phyloP scores from a whole-genome alignment of 257 asterid genomes.

The Solanum medicagineum region DNA sequence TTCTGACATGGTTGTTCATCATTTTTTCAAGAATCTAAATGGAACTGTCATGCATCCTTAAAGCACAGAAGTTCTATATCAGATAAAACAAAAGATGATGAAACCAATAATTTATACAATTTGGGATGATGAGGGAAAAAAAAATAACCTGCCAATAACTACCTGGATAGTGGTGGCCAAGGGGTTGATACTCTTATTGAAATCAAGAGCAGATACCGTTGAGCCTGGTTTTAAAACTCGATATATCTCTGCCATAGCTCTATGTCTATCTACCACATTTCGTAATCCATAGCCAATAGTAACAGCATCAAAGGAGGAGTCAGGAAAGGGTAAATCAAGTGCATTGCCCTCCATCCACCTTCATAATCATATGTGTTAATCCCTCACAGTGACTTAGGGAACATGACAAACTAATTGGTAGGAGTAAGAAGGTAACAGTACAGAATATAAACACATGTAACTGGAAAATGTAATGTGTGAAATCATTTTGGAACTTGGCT shows the following conservation, averaged over 20 bases:
- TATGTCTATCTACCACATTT: slow-evolving; percentile 52
- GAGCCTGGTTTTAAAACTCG: slow-evolving; percentile 79
- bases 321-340: slow-evolving; percentile 57
- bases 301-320: slow-evolving; percentile 57
- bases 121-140: not conserved
- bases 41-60: not conserved
- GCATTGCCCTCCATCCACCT: slow-evolving; percentile 96
- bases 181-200: slow-evolving; percentile 55
- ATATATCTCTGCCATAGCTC: slow-evolving; percentile 51
- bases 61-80: not conserved
- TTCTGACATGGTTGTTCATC: not conserved
- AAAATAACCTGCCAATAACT: not conserved
- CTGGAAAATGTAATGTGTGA: not conserved
- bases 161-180: slow-evolving; percentile 52
- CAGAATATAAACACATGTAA: not conserved
- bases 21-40: not conserved
- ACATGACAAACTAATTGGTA: not conserved
- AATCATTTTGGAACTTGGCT: not conserved
- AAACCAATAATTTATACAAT: not conserved
- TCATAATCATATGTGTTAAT: slow-evolving; percentile 2
- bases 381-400: not conserved
- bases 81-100: not conserved
- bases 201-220: slow-evolving; percentile 62
- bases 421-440: not conserved
- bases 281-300: slow-evolving; percentile 83